These are phyloP conservation scores for Leccinum subrobustum DNA, from an alignment of 1,284 basidiomycete species.

Conservation along the genomic window DNA sequence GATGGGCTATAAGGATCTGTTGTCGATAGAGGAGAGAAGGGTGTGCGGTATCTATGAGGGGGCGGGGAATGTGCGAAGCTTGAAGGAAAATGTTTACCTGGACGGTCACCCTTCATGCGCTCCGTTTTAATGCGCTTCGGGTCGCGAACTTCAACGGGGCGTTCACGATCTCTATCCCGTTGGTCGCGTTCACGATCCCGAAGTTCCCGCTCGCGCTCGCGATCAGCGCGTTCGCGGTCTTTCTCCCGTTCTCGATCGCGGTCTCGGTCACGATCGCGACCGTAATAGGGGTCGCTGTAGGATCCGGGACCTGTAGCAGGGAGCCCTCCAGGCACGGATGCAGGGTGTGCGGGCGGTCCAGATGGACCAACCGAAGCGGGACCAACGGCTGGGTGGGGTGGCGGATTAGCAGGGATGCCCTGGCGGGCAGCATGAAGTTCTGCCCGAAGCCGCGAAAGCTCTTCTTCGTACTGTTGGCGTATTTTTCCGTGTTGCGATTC, in stretches of 20 bases:
- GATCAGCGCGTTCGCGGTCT: conserved; percentile 37
- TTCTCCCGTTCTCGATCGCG: conserved; percentile 39
- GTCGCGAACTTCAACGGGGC: conserved; percentile 38
- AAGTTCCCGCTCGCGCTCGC: conserved; percentile 37
- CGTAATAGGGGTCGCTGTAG: conserved; percentile 41
- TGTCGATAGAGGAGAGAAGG: conserved; percentile 23
- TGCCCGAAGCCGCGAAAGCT: conserved; percentile 62
- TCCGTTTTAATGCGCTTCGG: conserved; percentile 48
- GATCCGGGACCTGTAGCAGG: conserved; percentile 35
- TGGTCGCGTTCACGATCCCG: conserved; percentile 40
- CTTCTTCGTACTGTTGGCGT: conserved; percentile 73
- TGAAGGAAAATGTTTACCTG: conserved; percentile 35
- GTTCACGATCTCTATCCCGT: conserved; percentile 37
- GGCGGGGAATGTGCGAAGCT: conserved; percentile 26
- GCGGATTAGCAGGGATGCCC: conserved; percentile 31
- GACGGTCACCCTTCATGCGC: conserved; percentile 40
- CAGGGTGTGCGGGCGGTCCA: conserved; percentile 29
- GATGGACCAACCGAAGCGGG: conserved; percentile 34
- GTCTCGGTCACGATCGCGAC: conserved; percentile 40
- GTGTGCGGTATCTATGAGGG: conserved; percentile 30
- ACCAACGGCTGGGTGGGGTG: conserved; percentile 35
- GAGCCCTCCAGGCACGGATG: conserved; percentile 30
- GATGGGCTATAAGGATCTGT: conserved; percentile 37
- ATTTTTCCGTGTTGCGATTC: conserved; percentile 73
- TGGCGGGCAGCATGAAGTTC: conserved; percentile 56